These are phyloP conservation scores for Parietichytrium sp. DNA, from an alignment of 108 stramenopile species.

Conservation along the genomic window DNA sequence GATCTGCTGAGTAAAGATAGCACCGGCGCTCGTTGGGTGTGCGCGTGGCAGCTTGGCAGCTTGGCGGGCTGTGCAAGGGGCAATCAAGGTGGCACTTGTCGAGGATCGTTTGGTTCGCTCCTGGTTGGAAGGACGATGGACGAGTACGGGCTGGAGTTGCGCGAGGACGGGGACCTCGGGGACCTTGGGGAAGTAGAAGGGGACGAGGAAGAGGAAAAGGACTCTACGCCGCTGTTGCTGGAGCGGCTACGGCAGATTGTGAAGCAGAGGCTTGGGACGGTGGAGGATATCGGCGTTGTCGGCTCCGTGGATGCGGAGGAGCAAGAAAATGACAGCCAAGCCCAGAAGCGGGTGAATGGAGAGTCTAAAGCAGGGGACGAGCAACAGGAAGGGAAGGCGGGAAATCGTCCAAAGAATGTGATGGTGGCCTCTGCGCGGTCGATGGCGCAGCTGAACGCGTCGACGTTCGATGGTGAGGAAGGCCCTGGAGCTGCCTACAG, in stretches of 20 bases:
- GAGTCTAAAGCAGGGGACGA: neutral
- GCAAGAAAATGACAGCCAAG: neutral
- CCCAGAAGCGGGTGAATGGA: neutral
- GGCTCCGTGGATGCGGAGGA: neutral
- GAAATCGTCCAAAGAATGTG: neutral
- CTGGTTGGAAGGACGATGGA: too few species aligned
- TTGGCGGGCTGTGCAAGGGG: too few species aligned
- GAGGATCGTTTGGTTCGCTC: too few species aligned
- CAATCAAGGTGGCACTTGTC: too few species aligned
- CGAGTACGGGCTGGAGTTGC: too few species aligned
- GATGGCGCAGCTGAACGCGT: neutral
- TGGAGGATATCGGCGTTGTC: neutral
- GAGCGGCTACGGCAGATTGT: neutral
- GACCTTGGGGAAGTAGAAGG: neutral
- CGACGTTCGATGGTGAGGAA: conserved; percentile 2
- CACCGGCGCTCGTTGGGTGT: too few species aligned
- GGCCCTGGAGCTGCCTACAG: conserved; percentile 2
- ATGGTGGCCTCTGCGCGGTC: conserved; percentile 12
- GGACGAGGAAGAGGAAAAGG: neutral
- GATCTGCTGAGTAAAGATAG: too few species aligned
- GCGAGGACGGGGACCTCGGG: neutral
- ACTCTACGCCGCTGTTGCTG: neutral
- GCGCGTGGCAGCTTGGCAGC: too few species aligned
- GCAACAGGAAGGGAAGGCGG: neutral
- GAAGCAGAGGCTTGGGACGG: conserved; percentile 7